Evolutionary conservation across 352 stramenopile genomes (phyloP), one percentile per base, ranked within the genome.

Genomic region (Phytopythium montanum): DNA sequence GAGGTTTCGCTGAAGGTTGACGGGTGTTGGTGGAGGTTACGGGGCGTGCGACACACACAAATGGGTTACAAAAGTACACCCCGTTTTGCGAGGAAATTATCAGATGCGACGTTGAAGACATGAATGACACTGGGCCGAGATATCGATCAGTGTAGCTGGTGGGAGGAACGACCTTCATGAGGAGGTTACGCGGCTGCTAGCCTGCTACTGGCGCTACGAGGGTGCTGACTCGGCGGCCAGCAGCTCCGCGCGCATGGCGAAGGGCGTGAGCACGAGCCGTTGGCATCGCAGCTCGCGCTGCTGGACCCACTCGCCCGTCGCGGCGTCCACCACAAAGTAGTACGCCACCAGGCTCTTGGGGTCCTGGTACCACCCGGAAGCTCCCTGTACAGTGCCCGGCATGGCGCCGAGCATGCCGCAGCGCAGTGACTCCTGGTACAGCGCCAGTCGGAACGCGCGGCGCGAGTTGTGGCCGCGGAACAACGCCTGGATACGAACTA

Each of bases 291-390:
- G 46, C 57, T 78, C 69, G 63, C 69, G 60, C 63, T 86, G 85
- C 55, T 88, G 81, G 25, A 73, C 67, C 81, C 83, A 93, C 51
- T 88, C 79, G 59, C 78, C 76, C 38, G 75, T 65, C 45, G 72
- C 66, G 2, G 75, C 36, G 8, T 71, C 57, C 38, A 93, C 73
- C 16, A 68, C 64, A 48, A 93, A 93, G 68, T 89, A 91, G 66
- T 93, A 90, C 48, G 83, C 83, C 49, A 85, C 75, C 52, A 85
- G 66, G 19, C 73, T 83, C 70, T 87, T 87, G 10, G 77, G 77
- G 68, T 93, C 79, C 64, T 91, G 69, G 61, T 93, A 93, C 79
- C 83, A 91, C 14, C 83, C 81, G 1, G 75, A 83, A 7, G 62
- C 69, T 34, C 81, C 83, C 60, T 93, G 81, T 3, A 69, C 64